Base-by-base conservation (phyloP, 257 asterid genomes). In the Penstemon barbatus region DNA sequence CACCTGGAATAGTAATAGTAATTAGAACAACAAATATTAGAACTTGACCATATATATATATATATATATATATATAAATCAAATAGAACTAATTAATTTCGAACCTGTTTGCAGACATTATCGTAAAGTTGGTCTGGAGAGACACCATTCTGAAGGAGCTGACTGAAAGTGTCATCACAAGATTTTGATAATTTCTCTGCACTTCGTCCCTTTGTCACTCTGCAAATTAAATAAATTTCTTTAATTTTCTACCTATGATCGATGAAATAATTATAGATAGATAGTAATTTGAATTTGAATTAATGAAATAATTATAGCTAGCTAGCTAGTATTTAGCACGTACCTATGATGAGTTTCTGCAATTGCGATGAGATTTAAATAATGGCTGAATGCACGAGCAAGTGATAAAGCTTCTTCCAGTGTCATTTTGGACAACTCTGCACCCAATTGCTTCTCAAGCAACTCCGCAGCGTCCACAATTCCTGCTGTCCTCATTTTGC, bases 311-410 rank as follows among this genome's bases (percentile, higher is more conserved):
- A 13, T 4, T 33, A 3, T 25, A 25, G 15, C 57, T 63, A 8
- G 10, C 53, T 25, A 25, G 33, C 2, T 1, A 63, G 54, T 1
- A n/a, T 6, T 43, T 25, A 25, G 33, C 2, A 3, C 8, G 13
- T 61, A 93, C 98, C 97, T 85, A 73, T 93, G 99, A 80, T 93
- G 97, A 62, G 96, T 93, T 82, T 93, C 99, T 43, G 97, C 96
- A 68, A 90, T 87, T 62, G 94, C 96, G 79, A 89, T 86, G 75
- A 93, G 81, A 70, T 87, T 93, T 33, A 93, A 87, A 78, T 91
- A 86, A 80, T 93, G 99, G 71, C 95, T 93, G 78, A 93, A 93
- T 38, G 96, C 90, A 3, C 99, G 85, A 48, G 96, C 97, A 57
- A 93, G 93, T 9, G 88, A 64, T 33, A 90, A 67, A 6, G 99